Conservation (phyloP, 2,329 filamentous ascomycete genomes). For the Grosmannia serpens region DNA sequence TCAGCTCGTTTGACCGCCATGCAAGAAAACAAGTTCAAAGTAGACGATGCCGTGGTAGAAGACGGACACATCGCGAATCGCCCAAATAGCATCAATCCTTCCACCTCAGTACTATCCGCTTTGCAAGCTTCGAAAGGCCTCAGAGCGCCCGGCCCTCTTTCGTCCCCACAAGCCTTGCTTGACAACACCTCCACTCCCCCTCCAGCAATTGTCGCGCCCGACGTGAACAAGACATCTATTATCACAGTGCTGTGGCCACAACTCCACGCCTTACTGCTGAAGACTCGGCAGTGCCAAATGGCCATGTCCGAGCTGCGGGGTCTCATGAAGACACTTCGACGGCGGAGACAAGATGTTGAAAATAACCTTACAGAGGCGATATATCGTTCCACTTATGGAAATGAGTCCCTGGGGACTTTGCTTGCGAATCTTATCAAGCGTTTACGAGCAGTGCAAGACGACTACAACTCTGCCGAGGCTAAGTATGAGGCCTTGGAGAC, state of each 20-base stretch:
- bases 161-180: background rate
- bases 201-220: too few relatives aligned
- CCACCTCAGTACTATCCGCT: background rate
- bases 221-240: background rate
- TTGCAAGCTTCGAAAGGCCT: background rate
- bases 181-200: too few relatives aligned
- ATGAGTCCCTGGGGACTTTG: background rate
- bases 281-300: slow-evolving; percentile 1
- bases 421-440: slow-evolving; percentile 1
- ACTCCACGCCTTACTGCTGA: slow-evolving; percentile 18
- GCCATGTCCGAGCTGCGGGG: slow-evolving; percentile 1
- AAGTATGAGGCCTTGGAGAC: slow-evolving; percentile 24
- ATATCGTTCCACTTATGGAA: too few relatives aligned
- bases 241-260: slow-evolving; percentile 3
- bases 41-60: too few relatives aligned
- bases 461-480: slow-evolving; percentile 16
- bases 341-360: slow-evolving; percentile 6
- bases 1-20: too few relatives aligned
- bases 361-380: background rate
- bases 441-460: background rate
- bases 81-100: too few relatives aligned
- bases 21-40: too few relatives aligned
- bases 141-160: background rate
- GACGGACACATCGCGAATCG: too few relatives aligned
- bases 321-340: background rate